Evolutionary conservation across 169 alveolate species (phyloP), one percentile per base, ranked within the genome.

Genomic region (Plasmodium sp.): DNA sequence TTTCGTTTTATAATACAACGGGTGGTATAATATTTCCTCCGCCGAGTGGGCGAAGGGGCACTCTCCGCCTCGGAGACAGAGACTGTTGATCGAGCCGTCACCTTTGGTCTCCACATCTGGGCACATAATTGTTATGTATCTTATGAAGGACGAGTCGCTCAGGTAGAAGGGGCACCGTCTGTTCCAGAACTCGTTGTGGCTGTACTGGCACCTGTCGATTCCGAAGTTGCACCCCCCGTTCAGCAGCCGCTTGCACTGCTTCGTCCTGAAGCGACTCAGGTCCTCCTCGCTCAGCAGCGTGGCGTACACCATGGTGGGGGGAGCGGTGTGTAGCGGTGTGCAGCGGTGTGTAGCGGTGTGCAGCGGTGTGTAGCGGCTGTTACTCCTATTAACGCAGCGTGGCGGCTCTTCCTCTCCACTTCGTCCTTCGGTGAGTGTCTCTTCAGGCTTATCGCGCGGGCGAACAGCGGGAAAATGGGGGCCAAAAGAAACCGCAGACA

Each of bases 21-120:
- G 99, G 82, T 98, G 99, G 84, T 98, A 98, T 56, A 96, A 93
- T 31, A 97, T 97, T 96, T 98, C 99, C 67, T 98, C 99, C 73
- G 96, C 91, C 43, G 98, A 96, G 88, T 98, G 99, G 1, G 99
- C 98, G 84, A 98, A 98, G 71, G 98, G 98, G 79, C 99, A 98
- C 82, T 96, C 96, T 71, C 97, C 97, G 2, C 99, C 99, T 39
- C 99, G 91, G 10, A 96, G 97, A 80, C 99, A 98, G 34, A 97
- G 93, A 43, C 98, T 95, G 58, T 88, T 86, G 62, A 97, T 92
- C 86, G 95, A 84, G 43, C 98, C 98, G 93, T 97, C 96, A 51
- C 95, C 83, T 84, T 95, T 83, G 80, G 97, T 85, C 80, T 97
- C 91, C 41, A 97, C 85, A 90, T 97, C 97, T 31, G 97, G 95